Base-by-base conservation (phyloP, 345 rosid genomes). In the Salix exigua region DNA sequence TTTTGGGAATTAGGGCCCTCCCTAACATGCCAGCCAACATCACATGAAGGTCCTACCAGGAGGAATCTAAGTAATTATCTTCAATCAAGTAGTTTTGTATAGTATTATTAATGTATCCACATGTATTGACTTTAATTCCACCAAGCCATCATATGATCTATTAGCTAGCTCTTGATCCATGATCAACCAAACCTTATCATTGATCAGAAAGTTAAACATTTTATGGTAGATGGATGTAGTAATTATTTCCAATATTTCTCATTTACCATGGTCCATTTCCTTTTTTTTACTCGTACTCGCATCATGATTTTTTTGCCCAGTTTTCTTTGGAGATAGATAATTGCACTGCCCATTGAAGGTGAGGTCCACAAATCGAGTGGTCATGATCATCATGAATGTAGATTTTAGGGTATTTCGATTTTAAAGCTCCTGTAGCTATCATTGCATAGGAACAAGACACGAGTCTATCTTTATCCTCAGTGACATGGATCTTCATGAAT, bases 11-110 rank as follows among this genome's bases (percentile, higher is more conserved):
- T 6, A 46, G 58, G 71, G 28, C 40, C 75, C 70, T 13, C 23
- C 71, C 31, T 10, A 71, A 66, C 65, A 50, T 70, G 78, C 69
- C 77, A 73, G 78, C 69, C 77, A 73, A 66, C 75, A 82, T 77
- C 75, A 51, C 73, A 72, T 60, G 74, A 72, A 44, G 75, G 58
- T 48, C 83, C 82, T 78, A 70, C 79, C 26, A 60, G 35, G 67
- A 50, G 75, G 85, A 85, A 85, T 82, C 84, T 16, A 68, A 81
- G 69, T 35, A 35, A 35, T 66, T 50, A 58, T 72, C 70, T 69
- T 72, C 77, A 23, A 72, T 68, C 69, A 42, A 71, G 26, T 35
- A 35, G 5, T 60, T 53, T 68, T 72, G 79, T 51, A 33, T 26
- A 51, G 64, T 38, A 68, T 76, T 61, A 53, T 79, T 74, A 35